Evolutionary conservation across 2,329 filamentous ascomycete genomes (phyloP), one percentile per base, ranked within the genome.

Genomic region (Verticillium zaregamsianum): DNA sequence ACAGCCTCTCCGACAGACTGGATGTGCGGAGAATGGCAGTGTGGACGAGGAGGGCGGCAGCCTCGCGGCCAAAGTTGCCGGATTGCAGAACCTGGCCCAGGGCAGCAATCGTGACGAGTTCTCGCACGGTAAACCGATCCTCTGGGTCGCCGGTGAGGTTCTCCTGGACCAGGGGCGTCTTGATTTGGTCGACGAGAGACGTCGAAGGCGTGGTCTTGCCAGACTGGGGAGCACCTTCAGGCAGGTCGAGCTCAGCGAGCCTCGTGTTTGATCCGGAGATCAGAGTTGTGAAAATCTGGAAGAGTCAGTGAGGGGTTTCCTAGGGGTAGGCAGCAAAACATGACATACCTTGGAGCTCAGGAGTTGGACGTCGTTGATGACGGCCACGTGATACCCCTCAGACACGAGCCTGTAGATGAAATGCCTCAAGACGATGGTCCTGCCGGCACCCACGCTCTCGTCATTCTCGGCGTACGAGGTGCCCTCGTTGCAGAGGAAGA

Each of bases 401-500:
- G 69, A 70, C 59, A 86, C 79, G 62, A 90, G 82, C 62, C 76
- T 79, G 61, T 81, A 78, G 45, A 90, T 85, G 68, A 86, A 77
- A 5, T 72, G 69, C 37, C 83, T 76, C 28, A 71, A 69, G 11
- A 33, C 62, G 33, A 49, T 57, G 57, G n/a, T 63, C 45, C 45
- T 55, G 32, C 54, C 28, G 14, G 15, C 4, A 55, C 56, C 37
- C 55, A 62, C 52, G 56, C 8, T 31, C 49, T 31, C 32, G 57
- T 28, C 23, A 25, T 23, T 40, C n/a, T 58, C 56, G 15, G 23
- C 35, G 64, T 56, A 73, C 68, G 20, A 62, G n/a, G 64, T 61
- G 6, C 87, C 89, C 70, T 91, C 87, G 66, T 90, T 87, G 59
- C 83, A 85, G 77, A 93, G 83, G 59, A 92, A 74, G 66, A 92